A percentile compares a stretch with the other conserved stretches of the same genome.
Conservation (phyloP, 768 basidiomycete genomes). For the Phaffia australis region DNA sequence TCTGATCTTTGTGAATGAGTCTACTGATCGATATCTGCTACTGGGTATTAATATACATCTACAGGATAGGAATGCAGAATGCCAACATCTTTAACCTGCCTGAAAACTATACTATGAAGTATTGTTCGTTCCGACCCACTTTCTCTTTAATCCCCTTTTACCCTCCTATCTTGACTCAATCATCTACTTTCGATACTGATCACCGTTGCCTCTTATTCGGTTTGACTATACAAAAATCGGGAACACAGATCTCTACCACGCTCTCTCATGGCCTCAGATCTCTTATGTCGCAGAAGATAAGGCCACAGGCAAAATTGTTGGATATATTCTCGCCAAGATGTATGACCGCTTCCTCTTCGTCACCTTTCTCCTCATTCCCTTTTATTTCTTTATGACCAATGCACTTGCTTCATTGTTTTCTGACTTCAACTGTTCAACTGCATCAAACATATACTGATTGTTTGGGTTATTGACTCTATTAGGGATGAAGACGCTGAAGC, state of each 20-base stretch:
- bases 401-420: not conserved
- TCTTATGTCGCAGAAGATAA: constrained; percentile 82
- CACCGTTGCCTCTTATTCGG: not conserved
- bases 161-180: not conserved
- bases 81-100: constrained; percentile 87
- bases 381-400: not conserved
- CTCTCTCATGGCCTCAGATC: constrained; percentile 82
- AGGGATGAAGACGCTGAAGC: constrained; percentile 49
- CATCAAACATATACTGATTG: constrained; percentile 4
- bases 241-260: constrained; percentile 68
- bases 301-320: constrained; percentile 74
- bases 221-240: not conserved
- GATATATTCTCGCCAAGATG: constrained; percentile 96
- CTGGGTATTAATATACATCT: not conserved
- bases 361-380: not conserved
- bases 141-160: not conserved
- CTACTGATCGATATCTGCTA: not conserved
- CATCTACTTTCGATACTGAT: no score
- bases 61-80: constrained; percentile 68
- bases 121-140: constrained; percentile 45
- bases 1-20: not conserved
- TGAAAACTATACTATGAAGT: constrained; percentile 65
- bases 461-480: constrained; percentile 1
- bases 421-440: not conserved
- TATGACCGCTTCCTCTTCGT: constrained; percentile 38